Evolutionary conservation across 768 basidiomycete species (phyloP), one percentile per base, ranked within the genome.

Genomic region (Serendipita sp.): DNA sequence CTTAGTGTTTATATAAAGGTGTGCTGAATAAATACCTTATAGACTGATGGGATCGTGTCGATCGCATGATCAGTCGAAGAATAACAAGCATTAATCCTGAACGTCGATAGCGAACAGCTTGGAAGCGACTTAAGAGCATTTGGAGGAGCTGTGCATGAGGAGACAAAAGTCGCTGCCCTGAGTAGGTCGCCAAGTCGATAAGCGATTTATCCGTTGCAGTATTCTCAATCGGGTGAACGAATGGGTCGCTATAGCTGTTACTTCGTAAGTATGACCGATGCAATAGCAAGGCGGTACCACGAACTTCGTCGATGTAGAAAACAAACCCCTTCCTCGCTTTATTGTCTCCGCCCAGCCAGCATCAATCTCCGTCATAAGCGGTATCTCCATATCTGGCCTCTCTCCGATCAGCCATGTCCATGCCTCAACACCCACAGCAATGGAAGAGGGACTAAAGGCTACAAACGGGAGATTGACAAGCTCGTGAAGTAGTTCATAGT

Each of bases 401-500:
- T 95, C 89, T 13, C 89, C 84, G 63, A 96, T 87, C 0, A 96
- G 80, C 94, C 94, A 97, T 2, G 88, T 91, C 96, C 96, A 98
- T 8, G 88, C 86, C 71, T 98, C 93, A 47, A 93, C 85, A 0
- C 91, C 94, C 1, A 89, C 83, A 15, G 89, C 81, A 65, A 97
- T 83, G 0, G 92, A 84, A 3, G 89, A 77, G 0, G 93, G 91
- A 0, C 89, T 93, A 67, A 91, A 91, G 2, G 89, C 85, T 65
- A 89, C 86, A 69, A 98, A 89, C 0, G 96, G 96, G 16, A 98
- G 74, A 38, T 81, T 78, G 5, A 98, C 93, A 30, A 98, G 77
- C 72, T 91, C 86, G 74, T 90, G 88, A 8, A 98, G 76, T 13
- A 98, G 77, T 28, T 88, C 88, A 70, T 88, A 81, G 35, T 60